phyloP scores from a whole-genome alignment of 805 yeast species.

The Candida verbasci region DNA sequence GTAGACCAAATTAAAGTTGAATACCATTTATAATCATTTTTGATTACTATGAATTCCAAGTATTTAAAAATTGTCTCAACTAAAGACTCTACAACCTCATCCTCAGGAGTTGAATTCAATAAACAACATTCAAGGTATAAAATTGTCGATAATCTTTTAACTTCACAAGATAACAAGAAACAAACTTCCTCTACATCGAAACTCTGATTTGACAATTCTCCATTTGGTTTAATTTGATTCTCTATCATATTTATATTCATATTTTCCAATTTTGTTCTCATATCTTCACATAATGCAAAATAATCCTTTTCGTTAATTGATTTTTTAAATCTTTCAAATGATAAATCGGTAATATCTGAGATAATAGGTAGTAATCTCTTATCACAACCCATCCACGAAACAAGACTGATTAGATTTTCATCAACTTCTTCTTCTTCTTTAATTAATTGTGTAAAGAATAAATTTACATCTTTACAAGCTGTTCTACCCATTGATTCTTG shows the following conservation, averaged over 20 bases:
- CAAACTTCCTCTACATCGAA: conserved; percentile 19
- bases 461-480: conserved; percentile 22
- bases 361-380: conserved; percentile 18
- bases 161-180: conserved; percentile 23
- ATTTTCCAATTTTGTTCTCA: conserved; percentile 13
- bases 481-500: conserved; percentile 26
- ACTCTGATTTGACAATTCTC: too few species aligned
- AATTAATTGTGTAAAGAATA: conserved; percentile 16
- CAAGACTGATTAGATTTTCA: conserved; percentile 6
- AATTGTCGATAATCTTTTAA: conserved; percentile 19
- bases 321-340: conserved; percentile 19
- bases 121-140: conserved; percentile 25
- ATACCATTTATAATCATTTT: conserved; percentile 25
- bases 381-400: conserved; percentile 33
- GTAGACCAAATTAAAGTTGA: conserved; percentile 28
- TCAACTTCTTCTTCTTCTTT: conserved; percentile 5
- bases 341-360: conserved; percentile 29
- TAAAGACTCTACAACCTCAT: conserved; percentile 10
- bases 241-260: too few species aligned
- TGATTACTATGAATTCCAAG: conserved; percentile 20
- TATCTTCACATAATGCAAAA: conserved; percentile 11
- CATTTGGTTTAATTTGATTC: not conserved
- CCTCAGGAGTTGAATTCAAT: conserved; percentile 21
- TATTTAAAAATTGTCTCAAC: conserved; percentile 15
- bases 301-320: conserved; percentile 14